Conservation (phyloP, 2,329 filamentous ascomycete genomes). For the Leptographium galeiforme region DNA sequence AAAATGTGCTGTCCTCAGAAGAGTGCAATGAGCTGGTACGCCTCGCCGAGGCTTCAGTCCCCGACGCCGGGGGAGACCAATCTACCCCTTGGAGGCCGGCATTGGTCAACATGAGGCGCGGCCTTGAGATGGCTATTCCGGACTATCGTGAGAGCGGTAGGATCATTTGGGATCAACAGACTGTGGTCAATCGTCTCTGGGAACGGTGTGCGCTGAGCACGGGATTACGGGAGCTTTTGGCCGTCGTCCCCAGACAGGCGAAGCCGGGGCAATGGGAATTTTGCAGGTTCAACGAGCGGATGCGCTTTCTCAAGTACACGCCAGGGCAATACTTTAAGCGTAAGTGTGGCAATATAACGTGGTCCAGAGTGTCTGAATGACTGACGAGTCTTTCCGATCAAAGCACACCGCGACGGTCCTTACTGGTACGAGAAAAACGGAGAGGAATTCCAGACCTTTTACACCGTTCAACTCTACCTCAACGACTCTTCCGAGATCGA, state of each 20-base stretch:
- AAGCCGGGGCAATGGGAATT: slow-evolving; percentile 26
- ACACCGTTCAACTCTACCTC: slow-evolving; percentile 43
- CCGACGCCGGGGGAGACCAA: slow-evolving; percentile 14
- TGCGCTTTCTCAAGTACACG: slow-evolving; percentile 63
- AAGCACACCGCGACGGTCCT: slow-evolving; percentile 53
- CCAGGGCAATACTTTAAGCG: slow-evolving; percentile 59
- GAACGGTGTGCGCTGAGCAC: slow-evolving; percentile 34
- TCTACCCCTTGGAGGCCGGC: slow-evolving; percentile 48
- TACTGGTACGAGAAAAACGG: slow-evolving; percentile 41
- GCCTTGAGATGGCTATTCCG: slow-evolving; percentile 41
- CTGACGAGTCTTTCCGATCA: not conserved
- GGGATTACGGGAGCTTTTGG: slow-evolving; percentile 27
- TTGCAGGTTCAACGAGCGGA: slow-evolving; percentile 51
- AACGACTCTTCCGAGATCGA: slow-evolving; percentile 32
- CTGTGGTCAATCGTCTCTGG: slow-evolving; percentile 51
- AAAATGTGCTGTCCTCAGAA: slow-evolving; percentile 44
- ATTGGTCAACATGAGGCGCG: slow-evolving; percentile 51
- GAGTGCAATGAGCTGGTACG: slow-evolving; percentile 47
- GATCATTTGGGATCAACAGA: slow-evolving; percentile 59
- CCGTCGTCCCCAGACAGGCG: slow-evolving; percentile 15
- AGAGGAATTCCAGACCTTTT: slow-evolving; percentile 29
- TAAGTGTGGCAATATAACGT: slow-evolving; percentile 15
- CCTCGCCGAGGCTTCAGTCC: slow-evolving; percentile 38
- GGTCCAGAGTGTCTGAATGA: not conserved
- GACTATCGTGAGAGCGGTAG: slow-evolving; percentile 58